These are phyloP conservation scores for Colletotrichum sp. DNA, from an alignment of 2,329 filamentous ascomycete genomes.

Conservation along the genomic window DNA sequence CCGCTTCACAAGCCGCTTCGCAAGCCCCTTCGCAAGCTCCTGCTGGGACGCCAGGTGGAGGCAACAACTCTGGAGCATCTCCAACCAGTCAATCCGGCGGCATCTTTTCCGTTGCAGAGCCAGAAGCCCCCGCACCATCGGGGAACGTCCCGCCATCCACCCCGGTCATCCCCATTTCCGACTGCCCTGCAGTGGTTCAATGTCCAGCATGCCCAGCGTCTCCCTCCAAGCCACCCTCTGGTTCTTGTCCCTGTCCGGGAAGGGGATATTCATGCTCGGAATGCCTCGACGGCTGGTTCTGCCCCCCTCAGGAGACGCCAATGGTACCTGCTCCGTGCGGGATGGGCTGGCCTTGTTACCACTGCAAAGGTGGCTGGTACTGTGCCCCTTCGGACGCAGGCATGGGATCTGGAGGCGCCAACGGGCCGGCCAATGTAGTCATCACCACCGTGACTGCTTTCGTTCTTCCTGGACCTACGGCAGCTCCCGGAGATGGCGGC, in stretches of 20 bases:
- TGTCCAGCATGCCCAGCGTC: constrained; percentile 25
- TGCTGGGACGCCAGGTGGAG: not conserved
- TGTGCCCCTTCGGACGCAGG: constrained; percentile 22
- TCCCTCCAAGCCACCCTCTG: not conserved
- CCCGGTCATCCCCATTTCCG: constrained; percentile 11
- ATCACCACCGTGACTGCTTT: constrained; percentile 10
- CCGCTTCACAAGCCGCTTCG: not conserved
- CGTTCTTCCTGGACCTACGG: not conserved
- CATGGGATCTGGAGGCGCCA: not conserved
- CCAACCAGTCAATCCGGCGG: not conserved
- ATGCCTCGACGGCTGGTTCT: constrained; percentile 36
- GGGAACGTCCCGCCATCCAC: not conserved
- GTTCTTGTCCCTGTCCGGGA: constrained; percentile 25
- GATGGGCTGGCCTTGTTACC: constrained; percentile 35
- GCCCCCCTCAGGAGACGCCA: constrained; percentile 34
- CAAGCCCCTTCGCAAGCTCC: not conserved
- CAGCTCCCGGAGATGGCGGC: not conserved
- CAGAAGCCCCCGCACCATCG: not conserved
- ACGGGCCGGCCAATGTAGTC: not conserved
- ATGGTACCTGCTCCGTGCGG: constrained; percentile 32
- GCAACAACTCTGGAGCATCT: not conserved
- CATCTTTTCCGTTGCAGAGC: not conserved
- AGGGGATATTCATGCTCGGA: constrained; percentile 32
- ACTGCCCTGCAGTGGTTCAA: constrained; percentile 10
- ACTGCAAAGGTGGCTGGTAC: constrained; percentile 33